Conservation (phyloP, 2,329 filamentous ascomycete species). For the Aotearoamyces nothofagi region DNA sequence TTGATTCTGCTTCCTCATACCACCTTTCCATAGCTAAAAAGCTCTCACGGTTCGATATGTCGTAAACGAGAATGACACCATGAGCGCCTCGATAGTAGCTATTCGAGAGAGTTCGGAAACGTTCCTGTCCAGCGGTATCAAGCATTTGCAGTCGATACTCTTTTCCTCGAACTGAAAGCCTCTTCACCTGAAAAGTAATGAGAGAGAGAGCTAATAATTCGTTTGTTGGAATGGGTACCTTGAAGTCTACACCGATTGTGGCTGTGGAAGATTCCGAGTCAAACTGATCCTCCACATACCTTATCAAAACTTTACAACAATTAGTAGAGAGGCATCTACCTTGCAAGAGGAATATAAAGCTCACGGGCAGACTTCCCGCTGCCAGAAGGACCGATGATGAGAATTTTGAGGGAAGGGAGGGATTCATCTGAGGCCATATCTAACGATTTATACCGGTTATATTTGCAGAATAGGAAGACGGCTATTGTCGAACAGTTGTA, state of each 20-base stretch:
- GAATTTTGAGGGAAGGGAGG: slow-evolving; percentile 33
- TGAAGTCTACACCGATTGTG: slow-evolving; percentile 42
- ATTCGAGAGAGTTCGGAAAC: slow-evolving; percentile 85
- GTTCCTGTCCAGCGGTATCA: slow-evolving; percentile 91
- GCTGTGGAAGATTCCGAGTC: slow-evolving; percentile 37
- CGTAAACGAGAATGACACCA: slow-evolving; percentile 91
- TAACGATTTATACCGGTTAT: too few relatives aligned
- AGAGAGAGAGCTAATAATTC: neutral
- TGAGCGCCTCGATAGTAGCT: slow-evolving; percentile 94
- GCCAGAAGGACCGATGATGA: slow-evolving; percentile 39
- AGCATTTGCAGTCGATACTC: slow-evolving; percentile 36
- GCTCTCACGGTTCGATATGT: slow-evolving; percentile 52
- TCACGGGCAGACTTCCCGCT: slow-evolving; percentile 38
- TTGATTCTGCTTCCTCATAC: slow-evolving; percentile 36
- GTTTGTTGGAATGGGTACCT: slow-evolving; percentile 20
- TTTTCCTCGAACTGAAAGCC: slow-evolving; percentile 33
- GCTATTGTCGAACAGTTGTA: too few relatives aligned
- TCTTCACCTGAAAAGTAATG: slow-evolving; percentile 28
- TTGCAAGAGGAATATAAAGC: slow-evolving; percentile 9
- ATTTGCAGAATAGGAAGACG: too few relatives aligned
- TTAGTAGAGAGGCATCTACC: slow-evolving; percentile 1
- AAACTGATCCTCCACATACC: slow-evolving; percentile 42
- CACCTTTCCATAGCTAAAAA: slow-evolving; percentile 36
- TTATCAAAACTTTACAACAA: slow-evolving; percentile 31
- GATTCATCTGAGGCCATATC: slow-evolving; percentile 30